Percentiles rank a stretch among this genome's conserved stretches.
Conservation (phyloP, 176 grass and related monocot species). For the Avena eriantha region DNA sequence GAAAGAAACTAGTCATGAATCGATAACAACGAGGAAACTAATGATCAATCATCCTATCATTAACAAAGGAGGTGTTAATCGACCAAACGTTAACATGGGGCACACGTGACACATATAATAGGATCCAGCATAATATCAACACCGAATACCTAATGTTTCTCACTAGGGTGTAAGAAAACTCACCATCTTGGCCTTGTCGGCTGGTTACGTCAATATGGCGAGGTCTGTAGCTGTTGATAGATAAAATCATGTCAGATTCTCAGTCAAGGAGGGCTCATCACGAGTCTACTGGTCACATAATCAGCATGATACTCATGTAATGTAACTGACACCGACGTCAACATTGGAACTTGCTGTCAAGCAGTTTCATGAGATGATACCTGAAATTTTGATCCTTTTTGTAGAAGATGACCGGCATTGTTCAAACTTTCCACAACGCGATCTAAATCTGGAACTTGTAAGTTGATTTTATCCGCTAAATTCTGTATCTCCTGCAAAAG, state of each 20-base stretch:
- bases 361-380: slow-evolving; percentile 44
- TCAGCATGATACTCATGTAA: slow-evolving; percentile 18
- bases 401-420: slow-evolving; percentile 49
- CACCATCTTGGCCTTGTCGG: slow-evolving; percentile 63
- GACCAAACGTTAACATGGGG: neutral
- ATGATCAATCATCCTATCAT: slow-evolving; percentile 1
- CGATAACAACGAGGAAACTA: neutral
- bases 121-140: neutral
- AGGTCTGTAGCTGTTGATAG: slow-evolving; percentile 58
- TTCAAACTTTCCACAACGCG: slow-evolving; percentile 65
- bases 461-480: slow-evolving; percentile 74
- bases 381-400: slow-evolving; percentile 77
- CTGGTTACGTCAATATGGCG: slow-evolving; percentile 62
- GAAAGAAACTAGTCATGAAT: neutral
- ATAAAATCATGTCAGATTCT: slow-evolving; percentile 29
- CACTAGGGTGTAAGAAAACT: slow-evolving; percentile 36
- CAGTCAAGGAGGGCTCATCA: slow-evolving; percentile 5
- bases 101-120: neutral
- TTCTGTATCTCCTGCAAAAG: slow-evolving; percentile 64
- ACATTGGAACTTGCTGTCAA: neutral
- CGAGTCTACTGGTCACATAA: slow-evolving; percentile 8
- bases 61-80: neutral
- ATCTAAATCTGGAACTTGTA: slow-evolving; percentile 72
- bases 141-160: neutral
- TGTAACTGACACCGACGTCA: slow-evolving; percentile 3